Percentiles rank a stretch among this genome's conserved stretches.
These are phyloP conservation scores for Mortierella sp. DNA, from an alignment of 371 early-diverging fungal species.

Conservation along the genomic window DNA sequence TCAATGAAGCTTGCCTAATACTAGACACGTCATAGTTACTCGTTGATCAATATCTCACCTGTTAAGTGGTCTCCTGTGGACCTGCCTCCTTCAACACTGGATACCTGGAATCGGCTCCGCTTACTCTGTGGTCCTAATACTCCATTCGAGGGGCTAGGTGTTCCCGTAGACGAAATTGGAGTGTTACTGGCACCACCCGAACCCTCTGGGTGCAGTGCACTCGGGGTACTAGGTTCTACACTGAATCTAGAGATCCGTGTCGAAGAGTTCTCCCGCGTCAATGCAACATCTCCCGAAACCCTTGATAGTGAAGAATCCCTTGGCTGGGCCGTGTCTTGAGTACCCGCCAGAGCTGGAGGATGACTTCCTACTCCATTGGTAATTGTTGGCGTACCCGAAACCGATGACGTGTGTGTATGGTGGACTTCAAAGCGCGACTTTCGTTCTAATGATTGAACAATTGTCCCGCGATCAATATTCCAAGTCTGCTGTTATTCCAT, in stretches of 20 bases:
- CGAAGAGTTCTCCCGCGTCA: conserved; percentile 33
- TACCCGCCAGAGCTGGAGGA: conserved; percentile 15
- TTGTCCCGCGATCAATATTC: not conserved
- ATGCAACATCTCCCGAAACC: conserved; percentile 15
- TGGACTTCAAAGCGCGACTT: conserved; percentile 53
- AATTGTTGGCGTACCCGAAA: not conserved
- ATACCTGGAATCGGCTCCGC: conserved; percentile 51
- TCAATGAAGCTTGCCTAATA: not conserved
- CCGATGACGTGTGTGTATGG: conserved; percentile 17
- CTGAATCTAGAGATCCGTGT: conserved; percentile 42
- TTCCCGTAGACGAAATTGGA: conserved; percentile 15
- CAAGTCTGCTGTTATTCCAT: no score
- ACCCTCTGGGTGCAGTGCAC: not conserved
- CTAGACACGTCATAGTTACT: not conserved
- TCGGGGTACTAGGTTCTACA: conserved; percentile 27
- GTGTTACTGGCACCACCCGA: conserved; percentile 10
- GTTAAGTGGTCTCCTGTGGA: conserved; percentile 4
- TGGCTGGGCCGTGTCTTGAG: conserved; percentile 19
- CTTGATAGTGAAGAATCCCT: conserved; percentile 50
- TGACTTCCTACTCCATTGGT: conserved; percentile 15
- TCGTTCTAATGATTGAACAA: conserved; percentile 22
- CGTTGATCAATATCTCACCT: not conserved
- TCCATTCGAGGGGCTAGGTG: conserved; percentile 21
- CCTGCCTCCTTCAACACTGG: conserved; percentile 38
- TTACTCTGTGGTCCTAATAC: conserved; percentile 23